Conservation (phyloP, 305 asterid genomes). For the Fraxinus floribunda region DNA sequence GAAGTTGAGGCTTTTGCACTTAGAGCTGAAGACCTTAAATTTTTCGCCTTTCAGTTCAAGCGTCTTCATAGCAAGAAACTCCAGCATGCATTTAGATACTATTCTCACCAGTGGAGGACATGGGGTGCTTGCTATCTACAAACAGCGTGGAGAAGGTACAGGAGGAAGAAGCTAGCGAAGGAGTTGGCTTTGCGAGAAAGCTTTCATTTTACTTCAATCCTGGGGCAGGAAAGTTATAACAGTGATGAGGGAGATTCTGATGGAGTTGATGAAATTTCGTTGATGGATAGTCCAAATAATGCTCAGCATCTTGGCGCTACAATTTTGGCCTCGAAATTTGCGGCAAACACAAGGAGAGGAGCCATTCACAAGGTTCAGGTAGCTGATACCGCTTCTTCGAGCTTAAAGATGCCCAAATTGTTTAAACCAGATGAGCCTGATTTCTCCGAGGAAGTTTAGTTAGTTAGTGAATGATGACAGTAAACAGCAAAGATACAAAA, state of each 20-base stretch:
- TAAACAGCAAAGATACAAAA: not conserved
- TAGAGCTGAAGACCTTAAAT: conserved; percentile 83
- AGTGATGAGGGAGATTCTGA: conserved; percentile 17
- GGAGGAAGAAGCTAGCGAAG: conserved; percentile 54
- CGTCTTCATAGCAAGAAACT: conserved; percentile 91
- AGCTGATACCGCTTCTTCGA: conserved; percentile 51
- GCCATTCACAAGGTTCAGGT: conserved; percentile 35
- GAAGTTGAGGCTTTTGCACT: conserved; percentile 94
- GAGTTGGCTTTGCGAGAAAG: conserved; percentile 57
- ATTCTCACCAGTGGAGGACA: conserved; percentile 96
- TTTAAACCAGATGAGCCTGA: conserved; percentile 87
- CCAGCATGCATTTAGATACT: conserved; percentile 90
- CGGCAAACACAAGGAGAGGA: conserved; percentile 71
- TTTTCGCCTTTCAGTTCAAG: conserved; percentile 77
- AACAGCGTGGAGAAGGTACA: conserved; percentile 78
- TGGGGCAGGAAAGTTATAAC: conserved; percentile 14
- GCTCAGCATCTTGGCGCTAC: conserved; percentile 65
- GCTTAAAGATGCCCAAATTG: conserved; percentile 77
- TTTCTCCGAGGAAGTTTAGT: conserved; percentile 61
- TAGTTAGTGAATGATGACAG: not conserved
- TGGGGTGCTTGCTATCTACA: conserved; percentile 89
- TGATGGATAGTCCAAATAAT: conserved; percentile 21
- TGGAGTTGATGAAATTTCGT: conserved; percentile 11
- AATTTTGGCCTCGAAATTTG: conserved; percentile 69
- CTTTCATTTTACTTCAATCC: conserved; percentile 23